Evolutionary conservation across 2,329 filamentous ascomycete genomes (phyloP).

Genomic region (Trichoderma semiorbis): DNA sequence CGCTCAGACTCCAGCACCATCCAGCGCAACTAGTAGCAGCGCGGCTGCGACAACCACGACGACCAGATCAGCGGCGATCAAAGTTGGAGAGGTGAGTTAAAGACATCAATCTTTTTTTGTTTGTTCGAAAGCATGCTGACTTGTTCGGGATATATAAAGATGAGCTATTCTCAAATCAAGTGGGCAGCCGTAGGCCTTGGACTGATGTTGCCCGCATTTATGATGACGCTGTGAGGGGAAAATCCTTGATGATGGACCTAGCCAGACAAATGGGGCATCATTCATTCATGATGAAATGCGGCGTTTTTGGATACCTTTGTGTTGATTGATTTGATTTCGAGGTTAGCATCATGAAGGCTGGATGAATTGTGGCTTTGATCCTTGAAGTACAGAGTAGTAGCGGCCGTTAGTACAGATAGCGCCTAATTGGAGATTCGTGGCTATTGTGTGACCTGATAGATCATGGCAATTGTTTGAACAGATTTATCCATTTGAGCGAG

Average conservation of each 20-base stretch:
- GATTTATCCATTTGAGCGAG: background rate
- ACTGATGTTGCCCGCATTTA: background rate
- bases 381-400: background rate
- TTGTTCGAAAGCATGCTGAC: background rate
- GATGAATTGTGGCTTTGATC: background rate
- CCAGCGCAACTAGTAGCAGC: conserved; percentile 8
- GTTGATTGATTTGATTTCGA: background rate
- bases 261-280: background rate
- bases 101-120: too few species aligned
- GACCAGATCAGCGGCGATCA: background rate
- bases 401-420: background rate
- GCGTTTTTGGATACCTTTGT: background rate
- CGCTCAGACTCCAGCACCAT: background rate
- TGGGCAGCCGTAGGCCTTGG: conserved; percentile 5
- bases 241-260: background rate
- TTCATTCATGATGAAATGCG: background rate
- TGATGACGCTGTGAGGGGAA: background rate
- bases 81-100: background rate
- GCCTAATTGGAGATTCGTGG: background rate
- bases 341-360: background rate
- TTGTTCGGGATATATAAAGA: background rate
- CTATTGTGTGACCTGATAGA: background rate
- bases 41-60: background rate
- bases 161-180: background rate
- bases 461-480: background rate